Base-by-base conservation (phyloP, 495 filamentous ascomycete species). In the Penicillium lagena region DNA sequence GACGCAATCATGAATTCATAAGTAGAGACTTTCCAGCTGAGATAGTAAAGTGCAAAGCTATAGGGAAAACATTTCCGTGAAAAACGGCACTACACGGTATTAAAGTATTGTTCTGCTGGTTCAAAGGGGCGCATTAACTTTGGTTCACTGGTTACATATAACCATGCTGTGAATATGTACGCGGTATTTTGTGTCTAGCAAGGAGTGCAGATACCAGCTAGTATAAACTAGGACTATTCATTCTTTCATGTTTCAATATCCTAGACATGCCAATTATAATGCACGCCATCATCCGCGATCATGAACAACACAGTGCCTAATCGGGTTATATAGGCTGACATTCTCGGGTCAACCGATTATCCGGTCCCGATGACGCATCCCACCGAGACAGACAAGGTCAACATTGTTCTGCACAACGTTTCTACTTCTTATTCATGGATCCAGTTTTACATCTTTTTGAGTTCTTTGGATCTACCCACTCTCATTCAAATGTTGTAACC, bases 341-440 rank as follows among this genome's bases (percentile, higher is more conserved):
- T 22, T 10, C n/a, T 4, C 39, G 45, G 45, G 43, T 37, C 35
- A 48, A 42, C 29, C 6, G 37, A 22, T 31, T 17, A 6, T 14
- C 45, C 45, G 45, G 13, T 28, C 4, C 22, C 22, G 22, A 43
- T 48, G 45, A 48, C 45, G 45, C 45, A 48, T 10, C 45, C 37
- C 12, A 22, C 14, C 12, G n/a, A 40, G 4, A 40, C 5, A 37
- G 1, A 31, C 28, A 12, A 14, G 12, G 22, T 42, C 17, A 35
- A 30, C 10, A 31, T 28, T 32, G 32, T 30, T 12, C 35, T 39
- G 27, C 22, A 29, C 22, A 22, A 22, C 22, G 22, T 22, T 4
- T 22, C 22, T 3, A 0, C 22, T 22, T 22, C 2, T 22, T 22
- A 6, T 22, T 22, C 22, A 22, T 22, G 4, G 22, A 22, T 22